phyloP scores from a whole-genome alignment of 2,329 filamentous ascomycete species.

The Byssothecium circinans region DNA sequence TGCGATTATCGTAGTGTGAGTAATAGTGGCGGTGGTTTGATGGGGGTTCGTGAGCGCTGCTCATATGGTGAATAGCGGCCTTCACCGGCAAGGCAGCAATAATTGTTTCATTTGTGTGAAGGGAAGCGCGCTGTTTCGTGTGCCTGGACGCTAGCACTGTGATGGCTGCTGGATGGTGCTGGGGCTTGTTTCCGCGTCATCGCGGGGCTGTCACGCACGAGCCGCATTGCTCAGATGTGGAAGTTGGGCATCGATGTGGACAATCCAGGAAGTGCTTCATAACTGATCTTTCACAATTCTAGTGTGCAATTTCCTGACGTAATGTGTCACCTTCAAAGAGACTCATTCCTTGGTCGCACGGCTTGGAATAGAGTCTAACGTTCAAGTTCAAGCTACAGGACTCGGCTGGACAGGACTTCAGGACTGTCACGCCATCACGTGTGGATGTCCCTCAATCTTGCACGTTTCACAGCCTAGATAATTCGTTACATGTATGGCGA shows the following conservation, averaged over 20 bases:
- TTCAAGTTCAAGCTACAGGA: too few relatives aligned
- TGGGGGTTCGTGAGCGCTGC: conserved; percentile 2
- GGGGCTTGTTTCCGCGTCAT: conserved; percentile 15
- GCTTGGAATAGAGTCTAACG: too few relatives aligned
- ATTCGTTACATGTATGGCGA: too few relatives aligned
- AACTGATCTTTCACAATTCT: too few relatives aligned
- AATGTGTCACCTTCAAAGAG: too few relatives aligned
- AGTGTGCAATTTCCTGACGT: too few relatives aligned
- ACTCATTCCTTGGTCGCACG: background rate
- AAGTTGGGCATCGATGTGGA: background rate
- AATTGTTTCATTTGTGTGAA: conserved; percentile 34
- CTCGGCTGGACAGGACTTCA: too few relatives aligned
- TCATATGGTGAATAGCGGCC: conserved; percentile 1
- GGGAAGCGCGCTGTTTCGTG: conserved; percentile 14
- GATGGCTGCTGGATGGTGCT: too few relatives aligned
- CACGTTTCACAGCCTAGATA: too few relatives aligned
- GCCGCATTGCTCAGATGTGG: background rate
- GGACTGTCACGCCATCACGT: background rate
- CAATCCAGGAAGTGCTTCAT: background rate
- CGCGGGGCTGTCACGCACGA: conserved; percentile 29
- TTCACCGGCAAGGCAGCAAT: conserved; percentile 27
- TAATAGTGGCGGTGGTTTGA: conserved; percentile 6
- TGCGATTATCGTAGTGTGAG: too few relatives aligned
- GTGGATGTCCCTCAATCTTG: background rate
- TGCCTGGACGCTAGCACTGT: conserved; percentile 19